Base-by-base conservation (phyloP, 2,329 filamentous ascomycete genomes). In the Clarireedia hainanense region DNA sequence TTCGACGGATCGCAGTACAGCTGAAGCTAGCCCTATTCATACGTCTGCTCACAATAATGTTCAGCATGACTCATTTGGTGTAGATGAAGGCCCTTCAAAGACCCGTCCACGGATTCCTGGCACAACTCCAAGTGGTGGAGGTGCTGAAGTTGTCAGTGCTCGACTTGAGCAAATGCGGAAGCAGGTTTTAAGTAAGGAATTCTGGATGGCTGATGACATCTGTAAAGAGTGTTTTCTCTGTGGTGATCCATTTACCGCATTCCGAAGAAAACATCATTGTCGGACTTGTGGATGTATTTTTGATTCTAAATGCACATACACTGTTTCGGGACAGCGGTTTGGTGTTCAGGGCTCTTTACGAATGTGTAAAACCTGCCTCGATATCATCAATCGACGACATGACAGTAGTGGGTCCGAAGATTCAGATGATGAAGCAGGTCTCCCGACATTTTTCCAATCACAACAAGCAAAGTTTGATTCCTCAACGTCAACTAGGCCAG, bases 131-230 rank as follows among this genome's bases (percentile, higher is more conserved):
- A 78, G 77, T 55, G 80, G 83, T 63, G 79, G 79, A 2, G 78
- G 77, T 5, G 77, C 79, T 2, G 81, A 82, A 57, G 74, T 76
- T 49, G 81, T 85, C 57, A 84, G 75, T 64, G 78, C 80, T 7
- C 78, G 80, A 54, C 73, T 86, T 6, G 82, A 83, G 50, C 85
- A 88, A 63, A 86, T 96, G 76, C 84, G 87, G 60, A 88, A 89
- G 65, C 91, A 92, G 67, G 85, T 99, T 6, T 74, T 97, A 47
- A 95, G 89, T 69, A 94, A 91, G 67, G 91, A 97, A 64, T 97
- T 96, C 65, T 97, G 92, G 94, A 99, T 99, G 94, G 89, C 91
- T 58, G 94, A 99, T 68, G 94, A 97, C 67, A 96, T 95, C 60
- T 95, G 92, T 58, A 97, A 95, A 69, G 92, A 96, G 65, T 99